These are phyloP conservation scores for Diaporthe ilicicola DNA, from an alignment of 2,329 filamentous ascomycete genomes.

Conservation along the genomic window DNA sequence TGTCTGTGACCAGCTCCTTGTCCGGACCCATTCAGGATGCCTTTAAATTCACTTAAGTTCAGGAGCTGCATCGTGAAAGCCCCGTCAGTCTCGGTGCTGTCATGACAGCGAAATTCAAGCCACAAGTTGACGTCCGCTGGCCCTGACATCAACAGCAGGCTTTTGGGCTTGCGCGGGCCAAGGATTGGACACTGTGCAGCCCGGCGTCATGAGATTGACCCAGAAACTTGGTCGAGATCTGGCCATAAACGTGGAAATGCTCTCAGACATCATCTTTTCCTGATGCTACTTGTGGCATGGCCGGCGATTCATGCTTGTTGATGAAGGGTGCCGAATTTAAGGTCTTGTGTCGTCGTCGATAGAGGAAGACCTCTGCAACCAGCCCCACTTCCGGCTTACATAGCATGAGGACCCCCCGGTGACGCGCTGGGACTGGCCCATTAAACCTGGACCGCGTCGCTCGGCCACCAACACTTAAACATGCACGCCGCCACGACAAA, in stretches of 20 bases:
- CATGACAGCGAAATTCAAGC: too few relatives aligned
- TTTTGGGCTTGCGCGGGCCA: not conserved
- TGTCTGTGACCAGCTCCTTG: not conserved
- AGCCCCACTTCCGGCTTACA: not conserved
- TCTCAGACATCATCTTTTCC: not conserved
- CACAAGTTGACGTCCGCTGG: not conserved
- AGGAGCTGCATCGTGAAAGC: too few relatives aligned
- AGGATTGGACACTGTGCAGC: too few relatives aligned
- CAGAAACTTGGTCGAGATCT: not conserved
- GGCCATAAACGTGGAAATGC: not conserved
- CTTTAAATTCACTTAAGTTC: too few relatives aligned
- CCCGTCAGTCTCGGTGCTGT: too few relatives aligned
- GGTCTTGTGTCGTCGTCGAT: not conserved
- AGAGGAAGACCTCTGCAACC: not conserved
- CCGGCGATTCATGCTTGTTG: not conserved
- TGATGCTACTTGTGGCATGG: not conserved
- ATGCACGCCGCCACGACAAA: not conserved
- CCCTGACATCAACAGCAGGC: not conserved
- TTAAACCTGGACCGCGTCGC: slow-evolving; percentile 19
- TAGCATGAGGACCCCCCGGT: not conserved
- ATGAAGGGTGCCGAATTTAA: not conserved
- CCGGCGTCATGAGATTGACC: not conserved
- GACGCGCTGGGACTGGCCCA: slow-evolving; percentile 11
- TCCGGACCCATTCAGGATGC: not conserved
- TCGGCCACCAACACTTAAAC: slow-evolving; percentile 10